Conservation (phyloP, 768 basidiomycete genomes). For the Piloderma croceum region DNA sequence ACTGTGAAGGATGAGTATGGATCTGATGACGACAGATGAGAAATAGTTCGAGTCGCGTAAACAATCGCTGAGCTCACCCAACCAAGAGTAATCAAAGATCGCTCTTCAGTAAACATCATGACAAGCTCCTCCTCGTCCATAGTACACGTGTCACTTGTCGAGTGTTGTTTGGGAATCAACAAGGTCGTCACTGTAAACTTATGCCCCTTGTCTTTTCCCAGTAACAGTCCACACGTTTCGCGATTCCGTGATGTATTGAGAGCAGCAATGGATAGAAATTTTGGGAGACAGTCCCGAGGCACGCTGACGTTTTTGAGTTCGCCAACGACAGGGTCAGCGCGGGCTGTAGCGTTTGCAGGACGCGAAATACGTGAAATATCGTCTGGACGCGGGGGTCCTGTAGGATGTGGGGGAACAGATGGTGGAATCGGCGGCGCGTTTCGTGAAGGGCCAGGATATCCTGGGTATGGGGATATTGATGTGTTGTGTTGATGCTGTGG, state of each 20-base stretch:
- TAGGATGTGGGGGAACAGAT: slow-evolving; percentile 15
- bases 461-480: slow-evolving; percentile 16
- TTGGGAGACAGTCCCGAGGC: slow-evolving; percentile 66
- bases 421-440: slow-evolving; percentile 20
- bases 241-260: slow-evolving; percentile 72
- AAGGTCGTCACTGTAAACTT: slow-evolving; percentile 74
- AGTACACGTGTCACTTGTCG: slow-evolving; percentile 86
- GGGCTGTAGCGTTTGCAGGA: slow-evolving; percentile 14
- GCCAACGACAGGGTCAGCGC: slow-evolving; percentile 26
- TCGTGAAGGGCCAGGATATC: slow-evolving; percentile 24
- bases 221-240: slow-evolving; percentile 83
- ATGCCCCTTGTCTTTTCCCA: slow-evolving; percentile 60
- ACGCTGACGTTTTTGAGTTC: slow-evolving; percentile 62
- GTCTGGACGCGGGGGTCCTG: no score
- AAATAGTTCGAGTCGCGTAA: no score
- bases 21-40: slow-evolving; percentile 44
- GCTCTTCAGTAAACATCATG: slow-evolving; percentile 76
- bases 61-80: slow-evolving; percentile 68
- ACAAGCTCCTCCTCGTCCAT: slow-evolving; percentile 90
- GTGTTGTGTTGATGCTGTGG: slow-evolving; percentile 16
- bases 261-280: slow-evolving; percentile 72
- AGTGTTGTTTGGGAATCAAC: slow-evolving; percentile 83
- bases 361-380: slow-evolving; percentile 29
- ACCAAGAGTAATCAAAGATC: slow-evolving; percentile 79
- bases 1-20: slow-evolving; percentile 88